Base-by-base conservation (phyloP, 306 rosid species). In the Macrotyloma uniflorum region DNA sequence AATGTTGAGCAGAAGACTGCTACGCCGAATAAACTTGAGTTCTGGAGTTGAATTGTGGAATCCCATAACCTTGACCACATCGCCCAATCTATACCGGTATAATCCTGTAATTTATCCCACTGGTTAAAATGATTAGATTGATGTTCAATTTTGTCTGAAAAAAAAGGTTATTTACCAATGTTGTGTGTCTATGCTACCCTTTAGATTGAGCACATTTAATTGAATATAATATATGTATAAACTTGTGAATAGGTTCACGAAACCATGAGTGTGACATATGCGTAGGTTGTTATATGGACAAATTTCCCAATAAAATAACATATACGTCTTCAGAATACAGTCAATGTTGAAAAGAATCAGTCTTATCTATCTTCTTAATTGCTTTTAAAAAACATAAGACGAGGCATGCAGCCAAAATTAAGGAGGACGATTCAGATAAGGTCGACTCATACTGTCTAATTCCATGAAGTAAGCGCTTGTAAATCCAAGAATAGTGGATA, bases 31-130 rank as follows among this genome's bases (percentile, higher is more conserved):
- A 66, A 96, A 96, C 83, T 89, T 88, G 4, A 96, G 91, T 76
- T 91, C 93, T 5, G 99, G 99, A 3, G 90, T 91, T 23, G 91
- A 83, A 86, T 96, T 96, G 51, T 91, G 89, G 84, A 96, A 96
- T 8, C 98, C 93, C 79, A 76, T 77, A 5, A 96, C 97, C 82
- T 90, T 91, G 54, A 96, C 98, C 3, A 85, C 88, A 45, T 95
- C 99, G 19, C 99, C 99, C 24, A 95, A 77, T 67, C 88, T 93
- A 16, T 95, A 95, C 4, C 99, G 82, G 70, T 93, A 95, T 43
- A 95, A 68, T 18, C 99, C 99, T 95, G 90, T 65, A 74, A 63
- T 72, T 46, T 14, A 3, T 4, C 24, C 62, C 42, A 42, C 2
- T 61, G 16, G 18, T 33, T 23, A 2, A 15, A 15, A 76, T 1